These are phyloP conservation scores for Pseudotsuga menziesii DNA, from an alignment of 75 land plant genomes.

Conservation along the genomic window DNA sequence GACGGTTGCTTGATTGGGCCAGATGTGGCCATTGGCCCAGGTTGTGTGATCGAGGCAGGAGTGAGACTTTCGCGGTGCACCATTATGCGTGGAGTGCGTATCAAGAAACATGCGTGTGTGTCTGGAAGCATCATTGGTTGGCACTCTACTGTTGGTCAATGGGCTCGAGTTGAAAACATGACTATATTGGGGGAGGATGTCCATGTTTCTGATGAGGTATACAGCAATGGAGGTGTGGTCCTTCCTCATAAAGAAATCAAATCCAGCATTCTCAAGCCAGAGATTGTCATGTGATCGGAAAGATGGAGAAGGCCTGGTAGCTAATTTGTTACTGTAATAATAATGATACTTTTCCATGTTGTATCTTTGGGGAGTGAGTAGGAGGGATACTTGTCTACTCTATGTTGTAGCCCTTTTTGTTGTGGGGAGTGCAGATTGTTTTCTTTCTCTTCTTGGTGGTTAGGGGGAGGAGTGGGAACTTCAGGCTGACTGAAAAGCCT, in stretches of 20 bases:
- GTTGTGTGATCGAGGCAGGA: constrained; percentile 77
- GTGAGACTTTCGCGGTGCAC: constrained; percentile 92
- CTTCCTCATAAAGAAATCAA: constrained; percentile 96
- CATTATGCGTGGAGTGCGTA: constrained; percentile 81
- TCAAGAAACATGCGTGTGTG: constrained; percentile 90
- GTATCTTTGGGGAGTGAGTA: too few relatives aligned
- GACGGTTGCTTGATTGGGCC: constrained; percentile 96
- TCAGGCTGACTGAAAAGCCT: too few relatives aligned
- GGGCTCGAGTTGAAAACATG: constrained; percentile 95
- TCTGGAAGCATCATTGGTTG: constrained; percentile 91
- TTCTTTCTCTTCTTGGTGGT: too few relatives aligned
- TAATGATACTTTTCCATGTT: too few relatives aligned
- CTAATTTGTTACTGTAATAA: too few relatives aligned
- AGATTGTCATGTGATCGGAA: constrained; percentile 73
- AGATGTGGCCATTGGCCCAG: constrained; percentile 90
- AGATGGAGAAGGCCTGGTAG: too few relatives aligned
- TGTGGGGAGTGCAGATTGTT: too few relatives aligned
- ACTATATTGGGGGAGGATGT: constrained; percentile 94
- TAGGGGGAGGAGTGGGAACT: too few relatives aligned
- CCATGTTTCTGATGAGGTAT: constrained; percentile 82
- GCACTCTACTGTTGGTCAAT: constrained; percentile 94
- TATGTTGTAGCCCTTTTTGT: too few relatives aligned
- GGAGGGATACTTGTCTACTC: too few relatives aligned
- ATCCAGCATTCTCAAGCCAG: constrained; percentile 77
- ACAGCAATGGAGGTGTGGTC: constrained; percentile 88